Evolutionary conservation across 768 basidiomycete genomes (phyloP).

Genomic region (Tulasnella sp.): DNA sequence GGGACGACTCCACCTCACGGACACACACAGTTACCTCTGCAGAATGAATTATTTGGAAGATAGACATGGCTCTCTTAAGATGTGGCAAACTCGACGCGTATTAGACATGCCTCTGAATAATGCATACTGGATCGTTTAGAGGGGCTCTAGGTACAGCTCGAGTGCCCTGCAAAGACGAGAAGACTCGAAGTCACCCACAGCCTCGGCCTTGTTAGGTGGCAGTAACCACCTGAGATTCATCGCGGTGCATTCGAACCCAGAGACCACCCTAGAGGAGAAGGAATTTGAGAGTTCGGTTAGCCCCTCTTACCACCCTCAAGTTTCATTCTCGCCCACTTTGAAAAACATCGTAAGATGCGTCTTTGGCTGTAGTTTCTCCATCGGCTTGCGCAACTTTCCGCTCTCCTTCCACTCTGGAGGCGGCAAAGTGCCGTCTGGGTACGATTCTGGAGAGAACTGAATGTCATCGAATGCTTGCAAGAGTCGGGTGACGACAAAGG

Average conservation of each 20-base stretch:
- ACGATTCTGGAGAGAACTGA: constrained; percentile 51
- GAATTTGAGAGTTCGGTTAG: not conserved
- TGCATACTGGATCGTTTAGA: no score
- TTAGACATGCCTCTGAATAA: no score
- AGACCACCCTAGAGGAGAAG: not conserved
- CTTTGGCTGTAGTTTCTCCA: constrained; percentile 56
- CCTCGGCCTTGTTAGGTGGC: not conserved
- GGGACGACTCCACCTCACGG: not conserved
- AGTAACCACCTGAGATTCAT: not conserved
- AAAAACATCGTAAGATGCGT: constrained; percentile 57
- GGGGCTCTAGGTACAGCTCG: no score
- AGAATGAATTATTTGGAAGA: not conserved
- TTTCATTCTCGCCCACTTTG: constrained; percentile 38
- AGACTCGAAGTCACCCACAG: not conserved
- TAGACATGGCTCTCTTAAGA: not conserved
- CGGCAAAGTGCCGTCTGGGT: constrained; percentile 55
- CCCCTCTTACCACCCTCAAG: not conserved
- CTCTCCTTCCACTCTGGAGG: constrained; percentile 49
- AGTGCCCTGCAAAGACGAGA: not conserved
- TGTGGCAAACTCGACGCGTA: no score
- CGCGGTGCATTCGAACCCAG: not conserved
- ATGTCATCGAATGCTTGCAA: constrained; percentile 58
- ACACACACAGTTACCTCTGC: not conserved
- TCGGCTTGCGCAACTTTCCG: constrained; percentile 38
- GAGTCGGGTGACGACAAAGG: constrained; percentile 61